A percentile compares a stretch with the other conserved stretches of the same genome.
Evolutionary conservation across 805 yeast genomes (phyloP).

Genomic region (Candida caryicola): DNA sequence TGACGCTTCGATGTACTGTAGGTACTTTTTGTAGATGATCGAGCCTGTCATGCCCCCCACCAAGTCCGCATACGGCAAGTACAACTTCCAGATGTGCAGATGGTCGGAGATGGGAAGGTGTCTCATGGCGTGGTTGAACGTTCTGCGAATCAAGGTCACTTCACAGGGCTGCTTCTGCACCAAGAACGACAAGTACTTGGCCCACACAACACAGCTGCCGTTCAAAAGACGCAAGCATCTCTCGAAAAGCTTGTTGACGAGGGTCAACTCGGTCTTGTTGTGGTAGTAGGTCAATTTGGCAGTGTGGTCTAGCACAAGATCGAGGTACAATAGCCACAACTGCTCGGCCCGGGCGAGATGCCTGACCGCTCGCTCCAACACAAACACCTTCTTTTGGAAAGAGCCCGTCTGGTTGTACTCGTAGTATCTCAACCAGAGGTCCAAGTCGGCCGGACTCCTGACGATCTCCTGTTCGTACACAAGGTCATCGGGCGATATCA

Average conservation of each 20-base stretch:
- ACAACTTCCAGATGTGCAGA: constrained; percentile 36
- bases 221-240: constrained; percentile 41
- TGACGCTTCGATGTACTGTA: constrained; percentile 13
- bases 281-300: constrained; percentile 24
- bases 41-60: constrained; percentile 42
- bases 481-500: constrained; percentile 20
- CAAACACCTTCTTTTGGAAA: constrained; percentile 39
- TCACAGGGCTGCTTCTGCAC: constrained; percentile 25
- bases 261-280: constrained; percentile 26
- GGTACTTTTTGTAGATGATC: constrained; percentile 28
- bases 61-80: constrained; percentile 53
- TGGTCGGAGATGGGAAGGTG: constrained; percentile 53
- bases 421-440: constrained; percentile 47
- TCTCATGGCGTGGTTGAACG: constrained; percentile 50
- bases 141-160: constrained; percentile 37
- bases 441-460: constrained; percentile 30
- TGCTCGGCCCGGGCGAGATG: constrained; percentile 45
- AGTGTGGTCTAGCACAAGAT: constrained; percentile 34
- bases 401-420: constrained; percentile 14
- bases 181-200: constrained; percentile 45
- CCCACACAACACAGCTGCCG: constrained; percentile 53
- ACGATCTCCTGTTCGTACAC: constrained; percentile 34
- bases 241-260: constrained; percentile 46
- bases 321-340: constrained; percentile 54
- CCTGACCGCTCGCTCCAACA: constrained; percentile 51